phyloP scores from a whole-genome alignment of 2,329 filamentous ascomycete genomes.

The Microdochium paspali region DNA sequence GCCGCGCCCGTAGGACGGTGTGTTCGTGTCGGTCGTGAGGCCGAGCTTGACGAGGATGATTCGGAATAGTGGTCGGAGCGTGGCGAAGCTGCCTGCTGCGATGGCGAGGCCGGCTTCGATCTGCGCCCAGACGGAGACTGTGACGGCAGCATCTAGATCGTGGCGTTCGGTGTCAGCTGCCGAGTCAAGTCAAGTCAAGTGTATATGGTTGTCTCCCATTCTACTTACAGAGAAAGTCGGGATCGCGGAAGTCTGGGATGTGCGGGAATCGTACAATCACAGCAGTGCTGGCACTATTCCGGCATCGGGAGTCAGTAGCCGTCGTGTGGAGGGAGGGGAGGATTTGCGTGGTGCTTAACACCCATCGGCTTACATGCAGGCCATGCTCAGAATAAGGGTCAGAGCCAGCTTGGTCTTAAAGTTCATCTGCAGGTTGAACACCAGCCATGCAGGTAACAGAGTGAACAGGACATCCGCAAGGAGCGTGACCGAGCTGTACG shows the following conservation, averaged over 20 bases:
- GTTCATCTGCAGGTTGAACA: constrained; percentile 41
- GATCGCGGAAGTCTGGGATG: neutral
- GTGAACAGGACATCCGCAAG: constrained; percentile 38
- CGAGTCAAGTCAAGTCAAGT: neutral
- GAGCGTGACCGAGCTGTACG: constrained; percentile 34
- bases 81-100: constrained; percentile 22
- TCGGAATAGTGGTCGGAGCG: constrained; percentile 18
- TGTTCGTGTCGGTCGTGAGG: neutral
- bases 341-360: neutral
- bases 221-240: neutral
- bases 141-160: neutral
- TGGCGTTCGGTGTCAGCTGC: neutral
- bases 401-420: constrained; percentile 34
- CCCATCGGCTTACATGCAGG: constrained; percentile 29
- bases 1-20: neutral
- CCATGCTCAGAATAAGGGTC: constrained; percentile 36
- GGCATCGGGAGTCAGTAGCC: neutral
- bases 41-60: neutral
- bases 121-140: constrained; percentile 19
- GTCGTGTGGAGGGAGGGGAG: neutral
- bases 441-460: constrained; percentile 36
- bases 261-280: neutral
- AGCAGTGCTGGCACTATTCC: neutral
- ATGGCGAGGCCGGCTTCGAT: constrained; percentile 23
- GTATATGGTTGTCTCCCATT: neutral